A percentile compares a stretch with the other conserved stretches of the same genome.
These are phyloP conservation scores for Diaporthe ampelina DNA, from an alignment of 2,329 filamentous ascomycete genomes.

Conservation along the genomic window DNA sequence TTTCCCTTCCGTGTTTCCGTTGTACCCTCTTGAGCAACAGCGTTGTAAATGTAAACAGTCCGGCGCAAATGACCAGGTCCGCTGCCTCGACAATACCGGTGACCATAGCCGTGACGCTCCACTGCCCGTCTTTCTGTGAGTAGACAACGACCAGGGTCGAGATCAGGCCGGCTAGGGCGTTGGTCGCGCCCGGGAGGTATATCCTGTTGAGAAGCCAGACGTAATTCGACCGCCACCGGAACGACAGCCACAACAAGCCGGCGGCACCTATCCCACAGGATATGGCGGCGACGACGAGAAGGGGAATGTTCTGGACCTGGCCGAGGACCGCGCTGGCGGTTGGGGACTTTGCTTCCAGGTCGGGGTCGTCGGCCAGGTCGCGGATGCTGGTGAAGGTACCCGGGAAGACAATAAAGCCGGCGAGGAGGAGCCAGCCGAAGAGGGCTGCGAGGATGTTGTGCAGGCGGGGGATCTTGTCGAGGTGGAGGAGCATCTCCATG, in stretches of 20 bases:
- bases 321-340: conserved; percentile 23
- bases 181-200: conserved; percentile 60
- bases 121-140: conserved; percentile 59
- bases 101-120: conserved; percentile 48
- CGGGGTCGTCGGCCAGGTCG: conserved; percentile 24
- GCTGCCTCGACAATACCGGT: conserved; percentile 35
- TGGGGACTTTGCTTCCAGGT: neutral
- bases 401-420: conserved; percentile 66
- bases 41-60: conserved; percentile 24
- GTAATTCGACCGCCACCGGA: conserved; percentile 62
- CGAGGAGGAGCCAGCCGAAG: conserved; percentile 64
- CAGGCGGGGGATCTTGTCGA: conserved; percentile 58
- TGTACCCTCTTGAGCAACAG: conserved; percentile 37
- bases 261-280: conserved; percentile 57
- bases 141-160: conserved; percentile 65
- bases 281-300: conserved; percentile 60
- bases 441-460: conserved; percentile 62
- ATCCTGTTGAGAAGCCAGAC: conserved; percentile 67
- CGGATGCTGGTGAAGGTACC: conserved; percentile 62
- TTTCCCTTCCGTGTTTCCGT: conserved; percentile 30
- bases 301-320: conserved; percentile 45
- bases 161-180: conserved; percentile 64
- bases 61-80: conserved; percentile 43
- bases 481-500: conserved; percentile 60
- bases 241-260: conserved; percentile 59